Evolutionary conservation across 2,329 filamentous ascomycete species (phyloP).

Genomic region (Colletotrichum echinochloae): DNA sequence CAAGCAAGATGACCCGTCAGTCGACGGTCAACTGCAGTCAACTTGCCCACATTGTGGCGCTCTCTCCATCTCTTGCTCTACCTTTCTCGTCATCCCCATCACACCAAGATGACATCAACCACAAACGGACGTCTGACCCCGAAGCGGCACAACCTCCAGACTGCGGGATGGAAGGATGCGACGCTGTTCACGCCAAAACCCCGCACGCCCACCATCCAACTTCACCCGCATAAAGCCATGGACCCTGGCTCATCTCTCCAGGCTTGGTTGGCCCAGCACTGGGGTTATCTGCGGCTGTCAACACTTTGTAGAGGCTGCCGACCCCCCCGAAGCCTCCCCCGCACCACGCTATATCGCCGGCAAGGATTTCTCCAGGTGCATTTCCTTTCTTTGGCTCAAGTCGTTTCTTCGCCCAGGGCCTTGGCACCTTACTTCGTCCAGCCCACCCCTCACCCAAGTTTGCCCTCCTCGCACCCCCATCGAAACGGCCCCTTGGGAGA

Average conservation of each 20-base stretch:
- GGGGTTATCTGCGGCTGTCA: conserved; percentile 3
- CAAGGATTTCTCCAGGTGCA: conserved; percentile 25
- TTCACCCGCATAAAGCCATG: conserved; percentile 12
- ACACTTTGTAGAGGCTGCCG: conserved; percentile 18
- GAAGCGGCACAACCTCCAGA: conserved; percentile 23
- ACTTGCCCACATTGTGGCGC: background rate
- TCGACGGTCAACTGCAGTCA: conserved; percentile 1
- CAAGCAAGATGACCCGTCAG: background rate
- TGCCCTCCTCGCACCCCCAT: background rate
- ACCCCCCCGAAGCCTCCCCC: conserved; percentile 27
- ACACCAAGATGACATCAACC: conserved; percentile 34
- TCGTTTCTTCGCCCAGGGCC: background rate
- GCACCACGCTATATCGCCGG: conserved; percentile 14
- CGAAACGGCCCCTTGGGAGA: background rate
- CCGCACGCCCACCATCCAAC: conserved; percentile 25
- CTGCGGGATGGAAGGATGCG: conserved; percentile 33
- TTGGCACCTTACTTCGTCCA: conserved; percentile 23
- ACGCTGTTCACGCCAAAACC: conserved; percentile 37
- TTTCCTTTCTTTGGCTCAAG: background rate
- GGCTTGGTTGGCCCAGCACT: conserved; percentile 12
- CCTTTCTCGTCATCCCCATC: background rate
- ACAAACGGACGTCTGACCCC: background rate
- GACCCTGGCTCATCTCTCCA: conserved; percentile 7
- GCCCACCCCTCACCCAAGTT: conserved; percentile 10
- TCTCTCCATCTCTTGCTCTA: background rate